A percentile compares a stretch with the other conserved stretches of the same genome.
These are phyloP conservation scores for Musa itinerans DNA, from an alignment of 176 grass and related monocot species.

Conservation along the genomic window DNA sequence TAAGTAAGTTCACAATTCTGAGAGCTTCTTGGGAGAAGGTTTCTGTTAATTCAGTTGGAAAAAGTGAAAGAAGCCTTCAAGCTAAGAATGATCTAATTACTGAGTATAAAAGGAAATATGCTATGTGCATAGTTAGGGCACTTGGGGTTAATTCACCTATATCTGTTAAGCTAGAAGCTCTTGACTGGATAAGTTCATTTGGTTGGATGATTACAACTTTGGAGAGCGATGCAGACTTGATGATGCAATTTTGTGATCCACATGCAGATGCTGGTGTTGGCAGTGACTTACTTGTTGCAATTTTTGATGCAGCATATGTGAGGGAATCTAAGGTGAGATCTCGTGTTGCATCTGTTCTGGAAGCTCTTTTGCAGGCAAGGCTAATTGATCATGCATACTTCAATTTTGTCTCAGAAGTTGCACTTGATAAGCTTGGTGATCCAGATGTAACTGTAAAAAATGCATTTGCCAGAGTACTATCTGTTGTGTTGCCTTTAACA, in stretches of 20 bases:
- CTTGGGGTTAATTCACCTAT: slow-evolving; percentile 53
- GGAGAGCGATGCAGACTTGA: slow-evolving; percentile 30
- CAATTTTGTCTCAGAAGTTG: slow-evolving; percentile 41
- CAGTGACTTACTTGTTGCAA: slow-evolving; percentile 48
- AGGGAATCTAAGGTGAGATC: slow-evolving; percentile 77
- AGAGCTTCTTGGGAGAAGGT: slow-evolving; percentile 31
- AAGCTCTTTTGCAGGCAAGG: slow-evolving; percentile 55
- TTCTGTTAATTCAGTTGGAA: slow-evolving; percentile 24
- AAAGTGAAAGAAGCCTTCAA: slow-evolving; percentile 21
- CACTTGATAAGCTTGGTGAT: slow-evolving; percentile 94
- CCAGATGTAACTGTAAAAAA: slow-evolving; percentile 68
- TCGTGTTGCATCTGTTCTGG: slow-evolving; percentile 69
- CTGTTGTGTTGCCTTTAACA: slow-evolving; percentile 60
- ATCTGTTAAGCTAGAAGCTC: slow-evolving; percentile 64
- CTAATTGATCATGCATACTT: slow-evolving; percentile 63
- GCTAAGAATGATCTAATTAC: slow-evolving; percentile 37
- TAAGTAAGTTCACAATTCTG: slow-evolving; percentile 39
- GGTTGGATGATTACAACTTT: slow-evolving; percentile 35
- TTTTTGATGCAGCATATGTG: slow-evolving; percentile 84
- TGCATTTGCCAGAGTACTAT: slow-evolving; percentile 59
- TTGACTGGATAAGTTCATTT: slow-evolving; percentile 65
- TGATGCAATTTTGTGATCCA: slow-evolving; percentile 31
- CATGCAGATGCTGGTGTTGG: slow-evolving; percentile 37
- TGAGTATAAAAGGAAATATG: slow-evolving; percentile 52
- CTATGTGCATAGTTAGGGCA: slow-evolving; percentile 39